phyloP scores from a whole-genome alignment of 495 filamentous ascomycete genomes.

The Penicillium salamii region DNA sequence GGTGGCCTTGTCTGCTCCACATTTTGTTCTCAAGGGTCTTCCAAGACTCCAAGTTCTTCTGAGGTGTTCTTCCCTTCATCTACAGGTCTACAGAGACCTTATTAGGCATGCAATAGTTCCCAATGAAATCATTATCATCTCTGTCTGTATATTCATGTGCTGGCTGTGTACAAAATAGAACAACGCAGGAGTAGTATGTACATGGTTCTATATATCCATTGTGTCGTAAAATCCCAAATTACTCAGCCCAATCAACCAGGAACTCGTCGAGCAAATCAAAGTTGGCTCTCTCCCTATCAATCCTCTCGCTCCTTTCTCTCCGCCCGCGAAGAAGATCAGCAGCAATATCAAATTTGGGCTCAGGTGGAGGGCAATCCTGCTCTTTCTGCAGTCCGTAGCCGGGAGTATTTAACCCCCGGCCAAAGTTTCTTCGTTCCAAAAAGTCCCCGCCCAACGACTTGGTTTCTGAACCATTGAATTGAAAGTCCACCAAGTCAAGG shows the following conservation, averaged over 20 bases:
- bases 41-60: too few species aligned
- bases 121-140: too few species aligned
- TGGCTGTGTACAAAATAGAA: too few species aligned
- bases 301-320: not conserved
- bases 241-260: slow-evolving; percentile 3
- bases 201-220: too few species aligned
- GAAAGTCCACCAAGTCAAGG: not conserved
- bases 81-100: too few species aligned
- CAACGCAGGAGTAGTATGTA: too few species aligned
- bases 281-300: not conserved
- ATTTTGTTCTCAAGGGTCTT: too few species aligned
- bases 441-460: not conserved
- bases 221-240: not conserved
- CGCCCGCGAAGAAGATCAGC: slow-evolving; percentile 4
- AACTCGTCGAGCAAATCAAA: slow-evolving; percentile 6
- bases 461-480: not conserved
- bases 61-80: too few species aligned
- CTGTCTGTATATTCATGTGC: too few species aligned
- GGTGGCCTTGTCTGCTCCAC: too few species aligned
- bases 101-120: too few species aligned
- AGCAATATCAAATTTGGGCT: slow-evolving; percentile 7
- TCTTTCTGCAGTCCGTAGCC: not conserved
- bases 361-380: not conserved
- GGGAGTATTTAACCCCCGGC: not conserved
- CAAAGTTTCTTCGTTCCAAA: not conserved